phyloP scores from a whole-genome alignment of 2,329 filamentous ascomycete genomes.

The Grosmannia serpens region DNA sequence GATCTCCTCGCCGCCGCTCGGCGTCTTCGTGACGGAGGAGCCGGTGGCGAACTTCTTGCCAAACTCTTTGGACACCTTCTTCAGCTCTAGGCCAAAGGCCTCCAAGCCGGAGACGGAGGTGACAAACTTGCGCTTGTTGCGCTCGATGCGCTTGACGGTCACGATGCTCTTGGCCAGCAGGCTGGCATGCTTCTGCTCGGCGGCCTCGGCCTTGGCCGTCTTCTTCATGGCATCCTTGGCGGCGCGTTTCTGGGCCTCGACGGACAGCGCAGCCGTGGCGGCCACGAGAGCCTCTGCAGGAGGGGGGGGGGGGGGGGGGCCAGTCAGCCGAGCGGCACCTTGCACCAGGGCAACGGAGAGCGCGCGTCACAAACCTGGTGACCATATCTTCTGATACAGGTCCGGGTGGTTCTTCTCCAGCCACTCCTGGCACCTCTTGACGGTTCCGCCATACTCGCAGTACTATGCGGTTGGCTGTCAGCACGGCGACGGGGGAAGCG shows the following conservation, averaged over 20 bases:
- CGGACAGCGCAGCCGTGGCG: constrained; percentile 72
- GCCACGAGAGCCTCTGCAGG: constrained; percentile 64
- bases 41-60: constrained; percentile 98
- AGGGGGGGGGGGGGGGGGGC: not conserved
- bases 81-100: constrained; percentile 80
- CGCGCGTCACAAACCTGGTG: constrained; percentile 49
- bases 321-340: not conserved
- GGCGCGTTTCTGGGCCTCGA: constrained; percentile 88
- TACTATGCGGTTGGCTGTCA: constrained; percentile 49
- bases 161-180: constrained; percentile 73
- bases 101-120: constrained; percentile 88
- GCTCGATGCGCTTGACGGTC: constrained; percentile 90
- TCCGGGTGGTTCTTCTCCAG: constrained; percentile 61
- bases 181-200: constrained; percentile 72
- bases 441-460: constrained; percentile 95
- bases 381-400: constrained; percentile 74
- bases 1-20: constrained; percentile 85
- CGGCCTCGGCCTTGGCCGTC: constrained; percentile 81
- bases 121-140: constrained; percentile 95
- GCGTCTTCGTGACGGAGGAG: constrained; percentile 78
- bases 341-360: not conserved
- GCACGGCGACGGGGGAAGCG: not conserved
- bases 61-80: constrained; percentile 80
- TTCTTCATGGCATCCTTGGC: constrained; percentile 97
- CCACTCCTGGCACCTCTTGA: constrained; percentile 97